A percentile compares a stretch with the other conserved stretches of the same genome.
Conservation (phyloP, 257 asterid genomes). For the Misopates orontium region DNA sequence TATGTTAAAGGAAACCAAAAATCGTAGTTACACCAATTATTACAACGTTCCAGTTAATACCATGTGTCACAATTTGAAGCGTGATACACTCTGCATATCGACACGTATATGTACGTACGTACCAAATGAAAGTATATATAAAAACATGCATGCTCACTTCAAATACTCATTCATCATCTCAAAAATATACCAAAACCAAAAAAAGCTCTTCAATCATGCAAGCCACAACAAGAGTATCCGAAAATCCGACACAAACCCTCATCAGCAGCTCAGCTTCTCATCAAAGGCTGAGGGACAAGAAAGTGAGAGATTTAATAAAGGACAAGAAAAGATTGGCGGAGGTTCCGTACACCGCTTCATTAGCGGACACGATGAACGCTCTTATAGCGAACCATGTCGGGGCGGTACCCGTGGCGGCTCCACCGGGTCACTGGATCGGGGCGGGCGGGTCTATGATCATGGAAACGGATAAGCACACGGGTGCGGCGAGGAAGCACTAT, state of each 20-base stretch:
- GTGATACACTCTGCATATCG: background rate
- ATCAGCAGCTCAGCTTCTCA: constrained; percentile 23
- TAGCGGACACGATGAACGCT: constrained; percentile 74
- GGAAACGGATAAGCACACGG: constrained; percentile 86
- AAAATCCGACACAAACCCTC: background rate
- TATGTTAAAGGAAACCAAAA: too few relatives aligned
- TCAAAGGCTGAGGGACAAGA: constrained; percentile 47
- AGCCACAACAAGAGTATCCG: constrained; percentile 11
- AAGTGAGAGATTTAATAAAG: constrained; percentile 51
- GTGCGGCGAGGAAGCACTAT: constrained; percentile 85
- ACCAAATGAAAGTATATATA: background rate
- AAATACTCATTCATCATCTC: background rate
- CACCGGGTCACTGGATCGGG: constrained; percentile 98
- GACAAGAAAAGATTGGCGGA: constrained; percentile 69
- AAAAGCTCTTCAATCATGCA: constrained; percentile 29
- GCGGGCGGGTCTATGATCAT: constrained; percentile 97
- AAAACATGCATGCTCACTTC: constrained; percentile 5
- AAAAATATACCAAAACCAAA: background rate
- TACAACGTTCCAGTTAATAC: background rate
- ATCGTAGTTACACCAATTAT: too few relatives aligned
- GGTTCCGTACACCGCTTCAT: constrained; percentile 87
- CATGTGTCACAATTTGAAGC: background rate
- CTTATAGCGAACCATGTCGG: constrained; percentile 60
- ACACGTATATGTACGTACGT: constrained; percentile 15
- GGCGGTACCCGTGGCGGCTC: constrained; percentile 94